Conservation (phyloP, 495 filamentous ascomycete genomes). For the Penicillium parvum region DNA sequence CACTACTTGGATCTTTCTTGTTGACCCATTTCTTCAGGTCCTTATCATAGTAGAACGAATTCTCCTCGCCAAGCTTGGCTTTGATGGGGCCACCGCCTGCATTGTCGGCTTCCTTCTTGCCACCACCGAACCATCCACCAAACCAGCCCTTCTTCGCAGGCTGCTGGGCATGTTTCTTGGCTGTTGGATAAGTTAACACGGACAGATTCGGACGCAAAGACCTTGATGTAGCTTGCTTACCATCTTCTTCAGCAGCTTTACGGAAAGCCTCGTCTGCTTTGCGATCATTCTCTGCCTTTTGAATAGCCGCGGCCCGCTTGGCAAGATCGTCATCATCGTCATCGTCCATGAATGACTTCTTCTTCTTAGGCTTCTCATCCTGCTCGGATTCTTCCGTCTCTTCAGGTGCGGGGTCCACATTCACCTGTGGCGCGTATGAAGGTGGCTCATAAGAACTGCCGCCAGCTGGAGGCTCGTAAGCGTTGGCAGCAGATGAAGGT, state of each 20-base stretch:
- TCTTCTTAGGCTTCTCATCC: slow-evolving; percentile 59
- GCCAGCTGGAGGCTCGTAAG: slow-evolving; percentile 11
- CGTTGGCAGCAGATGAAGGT: slow-evolving; percentile 8
- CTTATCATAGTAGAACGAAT: slow-evolving; percentile 87
- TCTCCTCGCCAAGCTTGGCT: slow-evolving; percentile 94
- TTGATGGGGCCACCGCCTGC: slow-evolving; percentile 64
- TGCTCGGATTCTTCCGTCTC: slow-evolving; percentile 26
- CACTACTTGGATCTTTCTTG: slow-evolving; percentile 66
- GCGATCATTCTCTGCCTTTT: slow-evolving; percentile 48
- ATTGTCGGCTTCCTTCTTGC: slow-evolving; percentile 64
- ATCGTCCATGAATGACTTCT: slow-evolving; percentile 77
- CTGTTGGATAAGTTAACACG: slow-evolving; percentile 29
- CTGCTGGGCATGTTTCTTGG: slow-evolving; percentile 34
- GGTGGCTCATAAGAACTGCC: slow-evolving; percentile 35
- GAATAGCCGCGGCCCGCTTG: slow-evolving; percentile 48
- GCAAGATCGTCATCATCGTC: slow-evolving; percentile 53
- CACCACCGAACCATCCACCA: slow-evolving; percentile 72
- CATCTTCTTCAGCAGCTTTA: slow-evolving; percentile 82
- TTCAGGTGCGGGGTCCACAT: slow-evolving; percentile 27
- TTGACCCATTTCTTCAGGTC: slow-evolving; percentile 97
- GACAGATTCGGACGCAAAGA: no score
- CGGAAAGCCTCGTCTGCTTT: slow-evolving; percentile 73
- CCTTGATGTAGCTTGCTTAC: slow-evolving; percentile 29
- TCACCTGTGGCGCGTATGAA: slow-evolving; percentile 24
- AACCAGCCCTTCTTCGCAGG: slow-evolving; percentile 77